A percentile compares a stretch with the other conserved stretches of the same genome.
These are phyloP conservation scores for Metarhizium brunneum DNA, from an alignment of 2,329 filamentous ascomycete genomes.

Conservation along the genomic window DNA sequence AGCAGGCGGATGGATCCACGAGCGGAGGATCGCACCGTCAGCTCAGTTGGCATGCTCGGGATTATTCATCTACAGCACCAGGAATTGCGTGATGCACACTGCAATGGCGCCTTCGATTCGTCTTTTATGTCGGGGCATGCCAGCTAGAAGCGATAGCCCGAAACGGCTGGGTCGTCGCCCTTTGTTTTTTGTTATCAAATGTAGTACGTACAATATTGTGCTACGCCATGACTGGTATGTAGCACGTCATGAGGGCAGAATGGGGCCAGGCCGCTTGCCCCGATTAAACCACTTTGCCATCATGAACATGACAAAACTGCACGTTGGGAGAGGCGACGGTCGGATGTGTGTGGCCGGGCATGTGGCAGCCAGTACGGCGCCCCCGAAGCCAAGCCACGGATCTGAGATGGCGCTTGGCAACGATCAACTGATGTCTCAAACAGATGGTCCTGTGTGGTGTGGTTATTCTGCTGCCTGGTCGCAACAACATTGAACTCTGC, in stretches of 20 bases:
- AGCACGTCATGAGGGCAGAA: not conserved
- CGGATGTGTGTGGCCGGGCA: not conserved
- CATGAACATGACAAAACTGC: not conserved
- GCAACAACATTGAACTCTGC: no score
- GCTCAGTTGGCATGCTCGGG: not conserved
- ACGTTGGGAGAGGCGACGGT: not conserved
- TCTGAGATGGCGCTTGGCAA: not conserved
- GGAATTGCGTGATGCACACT: slow-evolving; percentile 2
- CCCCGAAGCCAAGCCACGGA: not conserved
- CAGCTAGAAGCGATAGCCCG: not conserved
- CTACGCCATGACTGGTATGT: not conserved
- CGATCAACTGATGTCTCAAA: not conserved
- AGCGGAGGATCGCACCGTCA: not conserved
- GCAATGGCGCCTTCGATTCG: not conserved
- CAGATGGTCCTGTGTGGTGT: no score
- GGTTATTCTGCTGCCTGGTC: no score
- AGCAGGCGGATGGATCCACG: not conserved
- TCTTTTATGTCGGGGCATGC: not conserved
- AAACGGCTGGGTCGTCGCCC: not conserved
- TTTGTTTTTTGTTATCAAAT: no score
- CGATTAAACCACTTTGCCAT: not conserved
- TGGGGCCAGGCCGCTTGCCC: not conserved
- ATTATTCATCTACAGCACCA: not conserved
- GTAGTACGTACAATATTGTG: no score
- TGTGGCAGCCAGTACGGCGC: not conserved